Base-by-base conservation (phyloP, 495 filamentous ascomycete genomes). In the Neurospora pannonica region DNA sequence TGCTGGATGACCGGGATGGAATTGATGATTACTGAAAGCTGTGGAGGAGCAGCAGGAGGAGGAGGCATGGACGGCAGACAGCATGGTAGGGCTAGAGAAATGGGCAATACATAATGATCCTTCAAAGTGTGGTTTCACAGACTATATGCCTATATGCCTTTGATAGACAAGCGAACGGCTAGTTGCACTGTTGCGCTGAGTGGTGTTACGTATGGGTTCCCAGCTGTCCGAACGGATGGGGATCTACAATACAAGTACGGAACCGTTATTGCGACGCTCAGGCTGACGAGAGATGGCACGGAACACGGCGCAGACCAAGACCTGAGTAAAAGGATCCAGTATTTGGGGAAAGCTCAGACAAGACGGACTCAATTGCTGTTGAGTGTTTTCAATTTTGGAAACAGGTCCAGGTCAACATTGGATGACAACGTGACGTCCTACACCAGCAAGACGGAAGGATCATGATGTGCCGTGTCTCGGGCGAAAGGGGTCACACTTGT, bases 401-500 rank as follows among this genome's bases (percentile, higher is more conserved):
- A 31, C 24, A 0, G 7, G 48, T 60, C 24, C 24, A 6, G 8
- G 48, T 60, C 4, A 60, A 31, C 24, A 67, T 34, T 19, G 13
- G 54, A 67, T 67, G 28, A 67, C 15, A 67, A 60, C 28, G 24
- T 19, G 28, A 67, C 28, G 54, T n/a, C 54, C 24, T 67, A 3
- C 28, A 67, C 54, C 28, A 34, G 9, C 28, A 31, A 54, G 15
- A 67, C 28, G 54, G 7, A 19, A 67, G 54, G 54, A 19, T 67
- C 28, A 34, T 67, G 54, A 67, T 67, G 54, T 67, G 54, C 54
- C 28, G 15, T 67, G 28, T 72, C 71, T 78, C 75, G 77, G 77
- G 54, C 75, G 71, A 78, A 78, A 24, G 77, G 77, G 40, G 31
- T 60, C 48, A 60, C 54, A 34, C 1, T 60, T 15, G 54, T 67